Evolutionary conservation across 768 basidiomycete genomes (phyloP).

Genomic region (Tubosaeta sp.): DNA sequence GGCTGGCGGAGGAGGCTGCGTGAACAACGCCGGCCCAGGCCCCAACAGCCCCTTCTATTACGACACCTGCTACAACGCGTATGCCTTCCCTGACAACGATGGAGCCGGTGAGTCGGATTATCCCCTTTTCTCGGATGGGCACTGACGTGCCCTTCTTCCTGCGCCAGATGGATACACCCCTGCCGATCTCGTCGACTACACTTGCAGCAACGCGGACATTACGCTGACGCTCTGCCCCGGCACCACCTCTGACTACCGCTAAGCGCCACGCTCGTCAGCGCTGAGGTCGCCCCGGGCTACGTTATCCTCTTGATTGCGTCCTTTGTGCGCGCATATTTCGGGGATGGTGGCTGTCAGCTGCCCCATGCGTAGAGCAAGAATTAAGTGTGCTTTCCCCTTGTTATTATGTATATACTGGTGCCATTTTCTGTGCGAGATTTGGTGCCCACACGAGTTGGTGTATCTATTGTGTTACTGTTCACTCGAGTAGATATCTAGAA

Average conservation of each 20-base stretch:
- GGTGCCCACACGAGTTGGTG: no score
- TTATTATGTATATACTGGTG: background rate
- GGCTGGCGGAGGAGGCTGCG: constrained; percentile 25
- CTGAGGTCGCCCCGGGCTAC: background rate
- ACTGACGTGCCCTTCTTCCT: background rate
- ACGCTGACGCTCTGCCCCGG: constrained; percentile 30
- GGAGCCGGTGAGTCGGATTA: constrained; percentile 22
- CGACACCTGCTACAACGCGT: constrained; percentile 25
- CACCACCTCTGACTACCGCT: constrained; percentile 14
- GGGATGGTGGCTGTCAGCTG: background rate
- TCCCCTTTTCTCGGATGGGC: background rate
- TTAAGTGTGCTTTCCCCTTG: background rate
- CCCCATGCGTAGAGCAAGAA: background rate
- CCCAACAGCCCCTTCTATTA: constrained; percentile 31
- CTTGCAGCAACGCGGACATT: constrained; percentile 24
- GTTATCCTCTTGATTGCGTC: background rate
- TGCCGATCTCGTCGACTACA: constrained; percentile 28
- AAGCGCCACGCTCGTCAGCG: background rate
- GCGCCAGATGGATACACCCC: constrained; percentile 23
- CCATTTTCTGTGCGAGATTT: background rate
- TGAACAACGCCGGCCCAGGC: constrained; percentile 25
- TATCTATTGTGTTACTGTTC: no score
- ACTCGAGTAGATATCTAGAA: no score
- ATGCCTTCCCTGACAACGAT: constrained; percentile 33
- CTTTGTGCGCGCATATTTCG: background rate